These are phyloP conservation scores for Oryza australiensis DNA, from an alignment of 176 grass and related monocot genomes.

Conservation along the genomic window DNA sequence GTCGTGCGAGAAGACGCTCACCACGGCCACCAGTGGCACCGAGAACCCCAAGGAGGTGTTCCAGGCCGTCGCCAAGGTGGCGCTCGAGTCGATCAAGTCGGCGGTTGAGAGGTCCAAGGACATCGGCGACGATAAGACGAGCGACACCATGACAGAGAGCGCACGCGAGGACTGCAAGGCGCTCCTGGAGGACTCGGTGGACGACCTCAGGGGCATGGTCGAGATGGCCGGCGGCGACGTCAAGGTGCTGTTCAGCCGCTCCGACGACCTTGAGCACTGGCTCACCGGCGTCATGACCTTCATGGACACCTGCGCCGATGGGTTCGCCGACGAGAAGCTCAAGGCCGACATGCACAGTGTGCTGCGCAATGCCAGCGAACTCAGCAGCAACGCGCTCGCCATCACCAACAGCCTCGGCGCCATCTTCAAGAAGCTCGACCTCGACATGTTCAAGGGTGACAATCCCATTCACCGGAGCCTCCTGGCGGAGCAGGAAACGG, in stretches of 20 bases:
- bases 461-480: slow-evolving; percentile 34
- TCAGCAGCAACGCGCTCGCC: slow-evolving; percentile 84
- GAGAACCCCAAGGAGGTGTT: slow-evolving; percentile 53
- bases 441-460: slow-evolving; percentile 41
- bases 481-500: slow-evolving; percentile 3
- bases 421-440: slow-evolving; percentile 52
- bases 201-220: slow-evolving; percentile 54
- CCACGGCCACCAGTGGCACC: slow-evolving; percentile 31
- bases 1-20: slow-evolving; percentile 69
- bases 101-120: slow-evolving; percentile 21
- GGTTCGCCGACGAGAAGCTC: slow-evolving; percentile 63
- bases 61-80: slow-evolving; percentile 36
- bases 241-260: slow-evolving; percentile 44
- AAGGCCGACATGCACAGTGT: slow-evolving; percentile 52
- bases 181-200: slow-evolving; percentile 63
- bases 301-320: slow-evolving; percentile 69
- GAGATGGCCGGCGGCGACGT: slow-evolving; percentile 58
- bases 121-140: slow-evolving; percentile 40
- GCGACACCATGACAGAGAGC: slow-evolving; percentile 36
- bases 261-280: slow-evolving; percentile 68
- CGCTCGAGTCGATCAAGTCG: slow-evolving; percentile 45
- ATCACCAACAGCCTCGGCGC: slow-evolving; percentile 58
- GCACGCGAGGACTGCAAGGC: slow-evolving; percentile 68
- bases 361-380: slow-evolving; percentile 62
- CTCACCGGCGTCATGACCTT: slow-evolving; percentile 71